Conservation (phyloP, 2,329 filamentous ascomycete species). For the Stagonosporopsis vannaccii region DNA sequence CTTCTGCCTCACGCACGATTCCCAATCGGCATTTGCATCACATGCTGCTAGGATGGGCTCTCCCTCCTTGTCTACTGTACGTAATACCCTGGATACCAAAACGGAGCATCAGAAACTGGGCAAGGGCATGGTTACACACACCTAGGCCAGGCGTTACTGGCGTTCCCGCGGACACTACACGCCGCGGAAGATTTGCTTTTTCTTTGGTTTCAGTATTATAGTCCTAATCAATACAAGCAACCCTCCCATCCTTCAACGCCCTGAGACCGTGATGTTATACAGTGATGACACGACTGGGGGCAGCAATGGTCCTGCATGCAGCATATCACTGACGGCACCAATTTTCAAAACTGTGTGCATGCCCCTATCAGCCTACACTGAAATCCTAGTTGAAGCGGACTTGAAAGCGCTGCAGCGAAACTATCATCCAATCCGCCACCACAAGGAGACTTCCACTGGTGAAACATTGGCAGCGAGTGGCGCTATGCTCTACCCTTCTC, state of each 20-base stretch:
- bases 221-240: slow-evolving; percentile 16
- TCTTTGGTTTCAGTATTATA: slow-evolving; percentile 5
- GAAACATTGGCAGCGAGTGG: slow-evolving; percentile 12
- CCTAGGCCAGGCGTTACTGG: slow-evolving; percentile 12
- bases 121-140: slow-evolving; percentile 5
- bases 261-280: not conserved
- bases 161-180: slow-evolving; percentile 12
- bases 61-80: slow-evolving; percentile 6
- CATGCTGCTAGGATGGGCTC: not conserved
- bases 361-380: not conserved
- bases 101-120: slow-evolving; percentile 21
- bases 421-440: slow-evolving; percentile 9
- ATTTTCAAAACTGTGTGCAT: not conserved
- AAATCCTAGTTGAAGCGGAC: slow-evolving; percentile 6
- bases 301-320: not conserved
- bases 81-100: slow-evolving; percentile 28
- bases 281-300: not conserved
- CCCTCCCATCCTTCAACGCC: not conserved
- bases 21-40: slow-evolving; percentile 8
- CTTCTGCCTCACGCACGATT: slow-evolving; percentile 4
- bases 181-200: slow-evolving; percentile 10
- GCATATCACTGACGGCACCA: slow-evolving; percentile 1
- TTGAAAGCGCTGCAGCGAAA: not conserved
- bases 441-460: slow-evolving; percentile 10
- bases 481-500: slow-evolving; percentile 1